Base-by-base conservation (phyloP, 345 rosid species). In the Sapria himalayana region DNA sequence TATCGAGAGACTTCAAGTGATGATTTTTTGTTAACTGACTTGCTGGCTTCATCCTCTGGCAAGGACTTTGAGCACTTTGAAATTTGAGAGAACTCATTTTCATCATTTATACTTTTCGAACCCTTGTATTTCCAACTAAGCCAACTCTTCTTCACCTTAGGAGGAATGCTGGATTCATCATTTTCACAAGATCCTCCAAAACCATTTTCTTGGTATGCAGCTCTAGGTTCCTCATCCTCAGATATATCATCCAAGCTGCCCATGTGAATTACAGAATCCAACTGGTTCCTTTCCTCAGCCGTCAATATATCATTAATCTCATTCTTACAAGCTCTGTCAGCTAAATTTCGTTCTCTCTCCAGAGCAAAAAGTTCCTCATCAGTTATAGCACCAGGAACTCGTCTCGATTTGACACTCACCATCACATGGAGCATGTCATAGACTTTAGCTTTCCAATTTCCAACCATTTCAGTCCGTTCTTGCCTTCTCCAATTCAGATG, bases 341-440 rank as follows among this genome's bases (percentile, higher is more conserved):
- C 81, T 37, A 65, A 41, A 46, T 68, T 65, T 15, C 76, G 94
- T 48, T 76, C 99, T 39, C 72, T 70, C 32, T 74, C 86, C 59
- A 57, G 85, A 1, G 99, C 62, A 63, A 91, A 91, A 37, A 91
- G 86, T 48, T 91, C 99, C 55, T 84, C 95, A 59, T 84, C 99
- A 48, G 93, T 79, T 86, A 84, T 71, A 29, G 99, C 95, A 57
- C 99, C 99, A 12, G 99, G 95, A 59, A 89, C 95, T 29, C 93
- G 56, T 39, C 99, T 79, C 16, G 95, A 91, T 55, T 91, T 91
- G 59, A 91, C 85, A 45, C 95, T 84, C 40, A 84, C 92, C 76
- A 85, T 73, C 51, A 91, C 99, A 61, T 82, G 73, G 46, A 79
- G 84, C 99, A 91, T 91, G 52, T 91, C 99, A 22, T 77, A 79